These are phyloP conservation scores for Botrytis fragariae DNA, from an alignment of 2,329 filamentous ascomycete species.

Conservation along the genomic window DNA sequence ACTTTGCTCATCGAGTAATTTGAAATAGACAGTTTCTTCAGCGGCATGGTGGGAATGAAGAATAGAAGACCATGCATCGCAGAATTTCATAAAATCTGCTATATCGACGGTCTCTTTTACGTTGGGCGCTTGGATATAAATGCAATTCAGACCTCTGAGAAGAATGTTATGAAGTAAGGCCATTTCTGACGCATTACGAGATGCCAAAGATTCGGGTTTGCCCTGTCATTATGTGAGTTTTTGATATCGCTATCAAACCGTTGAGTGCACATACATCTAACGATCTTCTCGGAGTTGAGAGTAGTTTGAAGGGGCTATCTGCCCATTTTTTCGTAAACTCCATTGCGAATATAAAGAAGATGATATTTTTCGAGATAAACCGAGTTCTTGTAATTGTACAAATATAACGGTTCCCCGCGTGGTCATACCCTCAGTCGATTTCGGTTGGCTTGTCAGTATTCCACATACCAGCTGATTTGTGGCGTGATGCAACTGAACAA, in stretches of 20 bases:
- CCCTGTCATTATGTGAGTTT: background rate
- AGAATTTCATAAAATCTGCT: conserved; percentile 34
- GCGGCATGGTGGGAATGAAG: conserved; percentile 42
- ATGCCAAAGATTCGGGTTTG: conserved; percentile 14
- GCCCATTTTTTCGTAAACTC: conserved; percentile 21
- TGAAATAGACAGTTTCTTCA: conserved; percentile 44
- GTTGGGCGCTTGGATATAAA: conserved; percentile 40
- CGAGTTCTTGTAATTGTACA: background rate
- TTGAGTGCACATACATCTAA: conserved; percentile 8
- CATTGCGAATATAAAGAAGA: background rate
- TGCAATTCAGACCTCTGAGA: conserved; percentile 41
- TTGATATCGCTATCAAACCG: background rate
- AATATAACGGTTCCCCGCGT: background rate
- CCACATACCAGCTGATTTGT: conserved; percentile 14
- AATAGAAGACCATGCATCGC: conserved; percentile 28
- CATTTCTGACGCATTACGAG: conserved; percentile 39
- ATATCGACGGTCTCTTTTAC: conserved; percentile 42
- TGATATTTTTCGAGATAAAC: background rate
- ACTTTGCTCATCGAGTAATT: conserved; percentile 39
- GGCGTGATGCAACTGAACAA: conserved; percentile 8
- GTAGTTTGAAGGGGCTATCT: conserved; percentile 24
- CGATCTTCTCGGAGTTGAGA: conserved; percentile 19
- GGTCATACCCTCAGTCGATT: conserved; percentile 1
- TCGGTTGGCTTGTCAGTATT: background rate
- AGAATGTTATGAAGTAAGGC: conserved; percentile 41